These are phyloP conservation scores for Paramecium primaurelia DNA, from an alignment of 73 alveolate species.

Conservation along the genomic window DNA sequence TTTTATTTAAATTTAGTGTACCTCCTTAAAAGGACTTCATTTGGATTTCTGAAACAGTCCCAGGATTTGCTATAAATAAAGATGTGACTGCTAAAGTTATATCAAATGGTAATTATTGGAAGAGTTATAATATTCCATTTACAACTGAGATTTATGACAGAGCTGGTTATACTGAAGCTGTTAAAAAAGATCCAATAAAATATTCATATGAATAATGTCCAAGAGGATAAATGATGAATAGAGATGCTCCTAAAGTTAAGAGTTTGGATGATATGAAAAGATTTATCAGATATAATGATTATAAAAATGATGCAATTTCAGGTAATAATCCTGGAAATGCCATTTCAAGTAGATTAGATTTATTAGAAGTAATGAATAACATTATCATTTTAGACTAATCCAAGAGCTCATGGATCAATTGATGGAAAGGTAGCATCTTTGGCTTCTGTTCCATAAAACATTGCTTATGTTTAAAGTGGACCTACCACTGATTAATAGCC, in stretches of 20 bases:
- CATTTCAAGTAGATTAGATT: constrained; percentile 69
- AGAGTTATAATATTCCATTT: constrained; percentile 73
- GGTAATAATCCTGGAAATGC: constrained; percentile 59
- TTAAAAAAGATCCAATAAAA: constrained; percentile 54
- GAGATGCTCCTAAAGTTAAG: constrained; percentile 63
- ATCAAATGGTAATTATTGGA: constrained; percentile 73
- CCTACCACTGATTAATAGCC: constrained; percentile 65
- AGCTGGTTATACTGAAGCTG: constrained; percentile 59
- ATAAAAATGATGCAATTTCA: constrained; percentile 64
- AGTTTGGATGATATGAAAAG: constrained; percentile 66
- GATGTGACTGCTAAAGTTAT: constrained; percentile 69
- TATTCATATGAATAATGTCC: constrained; percentile 68
- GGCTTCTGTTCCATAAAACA: constrained; percentile 52
- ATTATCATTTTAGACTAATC: not conserved
- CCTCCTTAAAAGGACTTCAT: constrained; percentile 56
- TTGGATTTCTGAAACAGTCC: constrained; percentile 72
- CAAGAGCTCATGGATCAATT: constrained; percentile 68
- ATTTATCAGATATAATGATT: constrained; percentile 75
- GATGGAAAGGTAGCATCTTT: constrained; percentile 68
- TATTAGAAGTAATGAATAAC: constrained; percentile 15
- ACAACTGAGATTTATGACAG: constrained; percentile 58
- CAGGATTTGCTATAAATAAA: constrained; percentile 59
- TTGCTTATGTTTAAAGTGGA: constrained; percentile 66
- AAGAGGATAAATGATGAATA: constrained; percentile 70
- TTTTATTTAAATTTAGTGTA: not conserved